Evolutionary conservation across 1,284 basidiomycete species (phyloP), one percentile per base, ranked within the genome.

Genomic region (Fomes fomentarius): DNA sequence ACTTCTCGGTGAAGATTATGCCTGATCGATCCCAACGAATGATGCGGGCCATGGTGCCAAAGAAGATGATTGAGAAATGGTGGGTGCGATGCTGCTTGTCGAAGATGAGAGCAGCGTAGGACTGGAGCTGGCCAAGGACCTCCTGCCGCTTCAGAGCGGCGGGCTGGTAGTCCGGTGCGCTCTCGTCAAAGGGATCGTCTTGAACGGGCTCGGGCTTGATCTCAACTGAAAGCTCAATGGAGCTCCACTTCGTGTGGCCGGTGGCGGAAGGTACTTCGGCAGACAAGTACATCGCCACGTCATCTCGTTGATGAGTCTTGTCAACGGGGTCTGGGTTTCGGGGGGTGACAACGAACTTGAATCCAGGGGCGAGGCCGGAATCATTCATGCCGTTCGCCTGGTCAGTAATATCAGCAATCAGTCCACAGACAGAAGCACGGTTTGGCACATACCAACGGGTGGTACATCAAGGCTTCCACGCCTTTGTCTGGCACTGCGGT

Each of bases 11-110:
- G 8, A 19, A 37, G 14, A 52, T n/a, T 7, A 47, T n/a, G 10
- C 53, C 57, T 2, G 53, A n/a, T 6, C 53, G 50, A 33, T 59
- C 57, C 37, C 42, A 47, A n/a, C 43, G 47, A n/a, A 56, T 6
- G 43, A 59, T 21, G 2, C 57, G 57, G 4, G 37, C 46, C 24
- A 15, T 31, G 9, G 10, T 1, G 12, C 49, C 52, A 15, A 54
- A 19, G n/a, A 54, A 17, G 17, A 58, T 15, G 24, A 58, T 12
- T 3, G 30, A 35, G 37, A 46, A 58, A 33, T 24, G 31, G 21
- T 44, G 48, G 1, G 39, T 51, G 7, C 52, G 52, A 1, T 52
- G 52, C 14, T 58, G 57, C 10, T 25, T 30, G 1, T 43, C 41
- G 33, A 54, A 50, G 45, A 50, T 24, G 15, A 39, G 24, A 22